A percentile compares a stretch with the other conserved stretches of the same genome.
Conservation (phyloP, 306 rosid species). For the Inga leiocalycina region DNA sequence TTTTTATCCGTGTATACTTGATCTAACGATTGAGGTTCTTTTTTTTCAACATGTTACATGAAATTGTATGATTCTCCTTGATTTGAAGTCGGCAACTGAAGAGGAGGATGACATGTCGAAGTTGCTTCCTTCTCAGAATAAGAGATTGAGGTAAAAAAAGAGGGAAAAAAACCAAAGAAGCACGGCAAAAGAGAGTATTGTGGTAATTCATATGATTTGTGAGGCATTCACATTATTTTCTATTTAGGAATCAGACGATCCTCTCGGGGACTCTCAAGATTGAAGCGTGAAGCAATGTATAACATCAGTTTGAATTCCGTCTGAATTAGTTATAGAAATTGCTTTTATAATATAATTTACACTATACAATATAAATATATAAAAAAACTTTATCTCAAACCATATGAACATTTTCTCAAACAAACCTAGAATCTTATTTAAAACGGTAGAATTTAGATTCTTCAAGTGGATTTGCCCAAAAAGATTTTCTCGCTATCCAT, state of each 20-base stretch:
- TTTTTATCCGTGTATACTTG: neutral
- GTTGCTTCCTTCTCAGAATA: slow-evolving; percentile 70
- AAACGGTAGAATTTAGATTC: too few relatives aligned
- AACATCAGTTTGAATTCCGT: too few relatives aligned
- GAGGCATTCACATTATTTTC: slow-evolving; percentile 21
- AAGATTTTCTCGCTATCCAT: too few relatives aligned
- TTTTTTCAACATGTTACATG: slow-evolving; percentile 58
- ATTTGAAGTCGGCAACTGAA: slow-evolving; percentile 54
- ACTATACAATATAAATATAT: too few relatives aligned
- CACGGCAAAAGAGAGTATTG: slow-evolving; percentile 71
- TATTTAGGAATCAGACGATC: slow-evolving; percentile 61
- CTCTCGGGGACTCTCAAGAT: too few relatives aligned
- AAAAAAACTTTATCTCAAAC: too few relatives aligned
- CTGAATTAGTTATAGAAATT: too few relatives aligned
- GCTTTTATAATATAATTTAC: too few relatives aligned
- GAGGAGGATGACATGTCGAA: slow-evolving; percentile 66
- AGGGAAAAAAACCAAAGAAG: slow-evolving; percentile 63
- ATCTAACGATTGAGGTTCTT: slow-evolving; percentile 27
- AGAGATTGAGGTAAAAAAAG: slow-evolving; percentile 70
- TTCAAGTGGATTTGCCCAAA: too few relatives aligned
- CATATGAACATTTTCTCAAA: too few relatives aligned
- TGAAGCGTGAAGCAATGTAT: too few relatives aligned
- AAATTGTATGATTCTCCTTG: slow-evolving; percentile 65
- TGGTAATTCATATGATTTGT: slow-evolving; percentile 21
- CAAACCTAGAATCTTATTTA: too few relatives aligned